Evolutionary conservation across 129 eudicot species (phyloP).

Genomic region (Chrysanthemum lavandulifolium): DNA sequence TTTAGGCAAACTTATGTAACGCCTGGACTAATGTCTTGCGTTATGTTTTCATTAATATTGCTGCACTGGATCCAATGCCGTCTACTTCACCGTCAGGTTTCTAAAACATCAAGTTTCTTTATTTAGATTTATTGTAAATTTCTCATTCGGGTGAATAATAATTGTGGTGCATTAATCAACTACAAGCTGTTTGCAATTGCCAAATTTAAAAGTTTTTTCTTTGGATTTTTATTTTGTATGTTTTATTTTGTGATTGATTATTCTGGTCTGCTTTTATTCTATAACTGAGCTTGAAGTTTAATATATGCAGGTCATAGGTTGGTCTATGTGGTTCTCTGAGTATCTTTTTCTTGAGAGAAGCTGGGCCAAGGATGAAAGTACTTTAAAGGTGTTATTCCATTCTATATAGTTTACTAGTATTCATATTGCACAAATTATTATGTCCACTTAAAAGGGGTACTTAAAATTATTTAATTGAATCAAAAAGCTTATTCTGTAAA

Average conservation of each 20-base stretch:
- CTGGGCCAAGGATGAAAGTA: conserved; percentile 90
- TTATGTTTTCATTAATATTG: neutral
- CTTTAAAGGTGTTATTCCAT: conserved; percentile 57
- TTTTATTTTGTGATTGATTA: neutral
- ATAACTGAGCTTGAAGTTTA: neutral
- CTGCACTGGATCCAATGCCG: neutral
- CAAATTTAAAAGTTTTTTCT: neutral
- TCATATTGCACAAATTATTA: too few relatives aligned
- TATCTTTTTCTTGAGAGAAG: conserved; percentile 93
- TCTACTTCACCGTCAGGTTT: neutral
- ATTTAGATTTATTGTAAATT: neutral
- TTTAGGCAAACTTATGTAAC: neutral
- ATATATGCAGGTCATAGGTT: conserved; percentile 82
- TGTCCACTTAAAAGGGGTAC: too few relatives aligned
- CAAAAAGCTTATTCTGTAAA: neutral
- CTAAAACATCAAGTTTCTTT: neutral
- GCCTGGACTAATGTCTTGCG: neutral
- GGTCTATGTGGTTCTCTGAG: conserved; percentile 99
- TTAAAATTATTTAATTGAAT: too few relatives aligned
- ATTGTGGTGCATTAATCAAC: neutral
- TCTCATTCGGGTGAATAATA: neutral
- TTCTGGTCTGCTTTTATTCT: conserved; percentile 2
- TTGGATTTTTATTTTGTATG: neutral
- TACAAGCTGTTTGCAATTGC: neutral
- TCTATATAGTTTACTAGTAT: neutral